These are phyloP conservation scores for Fusarium udum DNA, from an alignment of 2,329 filamentous ascomycete genomes.

Conservation along the genomic window DNA sequence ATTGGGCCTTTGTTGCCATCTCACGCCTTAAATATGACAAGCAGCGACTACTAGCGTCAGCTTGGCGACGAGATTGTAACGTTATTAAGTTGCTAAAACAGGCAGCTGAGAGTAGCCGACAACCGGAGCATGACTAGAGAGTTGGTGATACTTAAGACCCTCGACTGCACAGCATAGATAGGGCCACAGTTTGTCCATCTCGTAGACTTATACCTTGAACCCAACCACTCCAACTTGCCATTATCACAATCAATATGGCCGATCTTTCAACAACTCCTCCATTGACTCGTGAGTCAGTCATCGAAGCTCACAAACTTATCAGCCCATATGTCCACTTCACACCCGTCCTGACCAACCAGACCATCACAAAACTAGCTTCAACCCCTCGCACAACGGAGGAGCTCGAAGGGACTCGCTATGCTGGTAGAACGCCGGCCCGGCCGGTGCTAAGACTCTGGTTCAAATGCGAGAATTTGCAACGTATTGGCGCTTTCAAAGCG, in stretches of 20 bases:
- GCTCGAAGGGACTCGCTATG: slow-evolving; percentile 65
- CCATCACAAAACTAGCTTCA: slow-evolving; percentile 79
- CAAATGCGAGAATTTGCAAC: slow-evolving; percentile 95
- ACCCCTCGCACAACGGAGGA: slow-evolving; percentile 67
- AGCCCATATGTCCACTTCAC: slow-evolving; percentile 81
- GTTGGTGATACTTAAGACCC: slow-evolving; percentile 5
- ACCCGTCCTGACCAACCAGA: slow-evolving; percentile 81
- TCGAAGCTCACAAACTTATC: slow-evolving; percentile 77
- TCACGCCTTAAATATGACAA: slow-evolving; percentile 23
- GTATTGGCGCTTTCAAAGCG: slow-evolving; percentile 91
- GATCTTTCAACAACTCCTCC: slow-evolving; percentile 65
- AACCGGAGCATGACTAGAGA: slow-evolving; percentile 5
- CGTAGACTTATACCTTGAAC: neutral
- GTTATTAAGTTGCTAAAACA: slow-evolving; percentile 4
- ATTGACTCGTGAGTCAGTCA: slow-evolving; percentile 77
- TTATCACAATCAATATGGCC: slow-evolving; percentile 55
- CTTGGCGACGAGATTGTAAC: slow-evolving; percentile 7
- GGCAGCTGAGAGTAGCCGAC: slow-evolving; percentile 26
- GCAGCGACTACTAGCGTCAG: neutral
- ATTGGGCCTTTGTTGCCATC: neutral
- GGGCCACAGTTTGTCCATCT: neutral
- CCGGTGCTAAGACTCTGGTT: slow-evolving; percentile 83
- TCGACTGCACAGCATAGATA: neutral
- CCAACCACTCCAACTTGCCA: neutral
- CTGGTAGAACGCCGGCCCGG: slow-evolving; percentile 64